Base-by-base conservation (phyloP, 148 eudicot species). In the Camellia japonica region DNA sequence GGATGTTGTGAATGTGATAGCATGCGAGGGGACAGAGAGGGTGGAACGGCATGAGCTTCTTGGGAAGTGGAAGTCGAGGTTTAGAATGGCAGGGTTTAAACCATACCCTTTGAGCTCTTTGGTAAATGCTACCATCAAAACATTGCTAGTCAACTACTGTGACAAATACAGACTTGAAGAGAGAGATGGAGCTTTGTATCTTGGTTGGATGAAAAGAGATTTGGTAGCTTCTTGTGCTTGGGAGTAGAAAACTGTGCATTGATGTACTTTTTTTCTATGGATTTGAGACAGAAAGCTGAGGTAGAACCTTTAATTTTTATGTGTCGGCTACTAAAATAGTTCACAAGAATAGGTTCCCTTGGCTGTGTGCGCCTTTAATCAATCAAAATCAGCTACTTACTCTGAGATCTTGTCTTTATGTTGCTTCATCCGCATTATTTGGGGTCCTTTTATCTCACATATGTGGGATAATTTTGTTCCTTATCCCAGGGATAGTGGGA, bases 1-100 rank as follows among this genome's bases (percentile, higher is more conserved):
- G 67, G 90, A 88, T 41, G 87, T 88, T 47, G 90, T 88, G 12
- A 88, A 86, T 47, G 77, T 88, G 68, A 84, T 86, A 82, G 90
- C 90, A 16, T 87, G 88, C 58, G 90, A 87, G 80, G 90, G 90
- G 52, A 76, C 6, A 1, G 88, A 85, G 76, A 78, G 90, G 76
- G 88, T 87, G 71, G 90, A 87, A 51, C 77, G 90, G 72, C 84
- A 82, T 6, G 87, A 85, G 80, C 84, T 85, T 56, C 73, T 82
- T 6, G 87, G 87, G 47, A 82, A 85, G 73, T 82, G 87, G 87
- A 85, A 75, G 68, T 79, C 77, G 19, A 78, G 87, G 75, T 85
- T 85, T 58, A 70, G 52, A 75, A 85, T 85, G 87, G 87, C 87
- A 1, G 87, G 87, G 63, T 85, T 85, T 65, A 58, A 38, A 3